Evolutionary conservation across 345 rosid species (phyloP), one percentile per base, ranked within the genome.

Genomic region (Laguncularia racemosa): DNA sequence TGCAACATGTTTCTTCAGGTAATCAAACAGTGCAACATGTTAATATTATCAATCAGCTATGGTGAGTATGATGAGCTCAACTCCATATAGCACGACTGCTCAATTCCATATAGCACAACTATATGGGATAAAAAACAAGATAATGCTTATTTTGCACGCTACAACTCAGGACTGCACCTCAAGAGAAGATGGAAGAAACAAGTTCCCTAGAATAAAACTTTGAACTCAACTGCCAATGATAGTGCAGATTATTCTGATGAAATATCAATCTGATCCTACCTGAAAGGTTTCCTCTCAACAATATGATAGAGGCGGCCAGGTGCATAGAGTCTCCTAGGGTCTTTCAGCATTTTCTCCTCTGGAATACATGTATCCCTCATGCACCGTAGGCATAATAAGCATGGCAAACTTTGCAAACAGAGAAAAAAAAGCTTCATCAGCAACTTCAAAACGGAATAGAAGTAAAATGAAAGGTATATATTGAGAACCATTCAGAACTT

Each of bases 301-400:
- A 93, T 89, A 71, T 93, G 99, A 70, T 93, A 93, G 71, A 93
- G 84, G 56, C 97, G 95, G 64, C 99, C 97, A 18, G 97, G 99
- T 64, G 99, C 97, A 64, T 93, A 89, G 16, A 93, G 76, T 67
- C 99, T 79, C 70, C 99, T 89, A 10, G 97, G 97, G 69, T 93
- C 97, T 76, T 79, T 93, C 64, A 93, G 78, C 96, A 77, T 81
- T 72, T 82, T 82, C 38, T 89, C 83, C 61, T 89, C 97, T 6
- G 96, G 77, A 64, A 85, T 78, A 74, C 97, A 89, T 38, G 99
- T 87, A 76, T 93, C 97, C 71, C 79, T 82, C 96, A 93, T 74
- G 74, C 99, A 85, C 71, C 90, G 78, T 73, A 82, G 68, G 67
- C 97, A 89, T 15, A 87, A 76, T 20, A 89, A 43, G 71, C 96